These are phyloP conservation scores for Cynanchum wilfordii DNA, from an alignment of 257 asterid species.

Conservation along the genomic window DNA sequence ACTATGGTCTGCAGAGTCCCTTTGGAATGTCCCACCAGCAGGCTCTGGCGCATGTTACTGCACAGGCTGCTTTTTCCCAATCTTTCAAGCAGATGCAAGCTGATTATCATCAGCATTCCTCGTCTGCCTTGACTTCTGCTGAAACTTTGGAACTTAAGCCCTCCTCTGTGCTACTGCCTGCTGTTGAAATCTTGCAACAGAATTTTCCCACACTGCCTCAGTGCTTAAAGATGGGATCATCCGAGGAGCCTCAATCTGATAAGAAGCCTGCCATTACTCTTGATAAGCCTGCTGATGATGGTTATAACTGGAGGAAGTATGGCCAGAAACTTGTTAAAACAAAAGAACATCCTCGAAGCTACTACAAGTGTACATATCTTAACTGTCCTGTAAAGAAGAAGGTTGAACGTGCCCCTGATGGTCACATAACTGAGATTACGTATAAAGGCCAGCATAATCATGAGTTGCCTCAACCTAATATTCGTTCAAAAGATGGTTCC, in stretches of 20 bases:
- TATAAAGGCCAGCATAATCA: conserved; percentile 89
- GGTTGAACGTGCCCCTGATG: conserved; percentile 68
- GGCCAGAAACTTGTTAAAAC: conserved; percentile 91
- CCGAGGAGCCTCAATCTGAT: conserved; percentile 51
- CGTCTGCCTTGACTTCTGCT: conserved; percentile 22
- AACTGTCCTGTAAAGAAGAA: conserved; percentile 83
- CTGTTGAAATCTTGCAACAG: conserved; percentile 22
- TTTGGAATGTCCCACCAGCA: conserved; percentile 99
- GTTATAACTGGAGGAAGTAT: conserved; percentile 98
- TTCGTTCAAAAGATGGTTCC: conserved; percentile 42
- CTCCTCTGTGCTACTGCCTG: conserved; percentile 29
- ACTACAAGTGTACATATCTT: conserved; percentile 68
- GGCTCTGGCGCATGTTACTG: conserved; percentile 93
- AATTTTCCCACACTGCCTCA: conserved; percentile 27
- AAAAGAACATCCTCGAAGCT: conserved; percentile 88
- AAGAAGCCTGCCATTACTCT: conserved; percentile 28
- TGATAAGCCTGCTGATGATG: conserved; percentile 71
- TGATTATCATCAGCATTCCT: conserved; percentile 42
- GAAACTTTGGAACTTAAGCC: conserved; percentile 30
- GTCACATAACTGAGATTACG: conserved; percentile 68
- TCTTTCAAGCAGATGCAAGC: conserved; percentile 56
- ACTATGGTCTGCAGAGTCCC: conserved; percentile 60
- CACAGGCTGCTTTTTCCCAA: conserved; percentile 77
- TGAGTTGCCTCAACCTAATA: conserved; percentile 49
- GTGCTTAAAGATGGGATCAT: conserved; percentile 30